Base-by-base conservation (phyloP, 768 basidiomycete genomes). In the Lactarius trivialis region DNA sequence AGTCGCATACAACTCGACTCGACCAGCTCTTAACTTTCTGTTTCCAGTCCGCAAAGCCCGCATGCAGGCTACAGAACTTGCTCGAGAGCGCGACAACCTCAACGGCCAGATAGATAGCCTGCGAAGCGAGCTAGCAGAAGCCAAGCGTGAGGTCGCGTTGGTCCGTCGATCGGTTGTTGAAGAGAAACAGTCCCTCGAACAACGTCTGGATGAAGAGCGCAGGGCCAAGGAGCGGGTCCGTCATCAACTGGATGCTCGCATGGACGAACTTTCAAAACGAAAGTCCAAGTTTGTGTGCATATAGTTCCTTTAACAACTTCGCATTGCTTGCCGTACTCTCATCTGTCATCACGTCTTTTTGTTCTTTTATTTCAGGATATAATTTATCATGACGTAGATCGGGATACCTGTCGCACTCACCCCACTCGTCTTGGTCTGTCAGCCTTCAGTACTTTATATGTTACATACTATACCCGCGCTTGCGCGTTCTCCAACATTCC, bases 241-340 rank as follows among this genome's bases (percentile, higher is more conserved):
- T 55, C 86, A 87, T 64, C 92, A 93, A 73, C 83, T 95, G 32
- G 93, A 95, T 71, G 81, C 82, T 19, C 85, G 93, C 66, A 88
- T 93, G 86, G 90, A 92, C 60, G 93, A 94, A 70, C 77, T 93
- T 45, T 77, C 81, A 64, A 83, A 82, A 76, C 87, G 90, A 63
- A 94, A 93, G 78, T 93, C 91, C 65, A 96, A 95, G 77, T 96
- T 93, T 74, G 89, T 87, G 57, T 93, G 91, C 75, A 81, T 93
- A 74, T 93, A 79, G 81, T 65, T 58, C 61, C 28, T 55, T 71
- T 61, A 56, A 68, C 65, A 55, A 60, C 63, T 64, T 57, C 34
- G 45, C 21, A 21, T 37, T 55, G 45, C 28, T 61, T 37, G 56
- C 28, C 45, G 17, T 55, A 24, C 37, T n/a, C 34, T 65, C 62